phyloP scores from a whole-genome alignment of 1,284 basidiomycete species.

The Cystobasidium sp. region DNA sequence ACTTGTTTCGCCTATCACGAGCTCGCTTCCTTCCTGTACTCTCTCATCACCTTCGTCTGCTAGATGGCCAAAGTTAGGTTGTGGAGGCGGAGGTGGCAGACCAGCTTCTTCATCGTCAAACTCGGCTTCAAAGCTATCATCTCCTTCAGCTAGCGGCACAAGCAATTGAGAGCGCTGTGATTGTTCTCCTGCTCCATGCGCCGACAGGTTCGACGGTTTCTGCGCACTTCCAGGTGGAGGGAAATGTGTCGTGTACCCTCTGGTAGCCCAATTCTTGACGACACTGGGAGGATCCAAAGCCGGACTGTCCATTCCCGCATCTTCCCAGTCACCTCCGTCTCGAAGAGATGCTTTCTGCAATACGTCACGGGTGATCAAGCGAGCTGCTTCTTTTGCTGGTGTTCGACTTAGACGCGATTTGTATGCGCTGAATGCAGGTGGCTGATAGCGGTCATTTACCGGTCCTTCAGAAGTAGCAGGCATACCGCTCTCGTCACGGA shows the following conservation, averaged over 20 bases:
- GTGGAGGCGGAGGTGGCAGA: constrained; percentile 18
- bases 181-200: neutral
- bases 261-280: constrained; percentile 45
- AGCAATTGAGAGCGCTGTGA: constrained; percentile 9
- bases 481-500: constrained; percentile 5
- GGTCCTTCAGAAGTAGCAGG: neutral
- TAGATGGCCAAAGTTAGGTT: constrained; percentile 43
- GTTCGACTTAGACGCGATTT: constrained; percentile 31
- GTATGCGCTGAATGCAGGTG: constrained; percentile 34
- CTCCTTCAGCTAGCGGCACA: constrained; percentile 18
- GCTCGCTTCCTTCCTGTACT: neutral
- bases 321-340: constrained; percentile 17
- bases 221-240: constrained; percentile 7
- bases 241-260: constrained; percentile 22
- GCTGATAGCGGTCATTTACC: constrained; percentile 10
- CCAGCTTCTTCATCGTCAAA: constrained; percentile 27
- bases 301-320: constrained; percentile 39
- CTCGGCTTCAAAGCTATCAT: constrained; percentile 43
- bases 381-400: constrained; percentile 44
- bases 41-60: constrained; percentile 38
- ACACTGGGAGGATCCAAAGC: constrained; percentile 44
- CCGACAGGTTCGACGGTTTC: neutral
- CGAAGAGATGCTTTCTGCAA: constrained; percentile 37
- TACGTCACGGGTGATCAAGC: constrained; percentile 42
- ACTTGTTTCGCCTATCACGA: neutral